Percentiles rank a stretch among this genome's conserved stretches.
Evolutionary conservation across 148 eudicot species (phyloP).

Genomic region (Pharnaceum exiguum): DNA sequence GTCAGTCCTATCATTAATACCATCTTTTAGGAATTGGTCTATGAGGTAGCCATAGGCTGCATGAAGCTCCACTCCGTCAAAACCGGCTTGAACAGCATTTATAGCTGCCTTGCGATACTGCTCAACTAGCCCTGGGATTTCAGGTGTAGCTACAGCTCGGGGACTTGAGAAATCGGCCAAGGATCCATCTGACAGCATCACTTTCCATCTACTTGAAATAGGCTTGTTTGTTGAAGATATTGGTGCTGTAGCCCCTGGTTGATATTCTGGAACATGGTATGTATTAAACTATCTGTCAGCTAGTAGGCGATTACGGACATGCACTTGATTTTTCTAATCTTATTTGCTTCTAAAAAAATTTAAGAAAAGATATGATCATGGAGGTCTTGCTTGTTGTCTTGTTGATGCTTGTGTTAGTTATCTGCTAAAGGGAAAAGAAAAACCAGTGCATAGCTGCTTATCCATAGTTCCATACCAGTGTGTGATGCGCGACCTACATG

Average conservation of each 20-base stretch:
- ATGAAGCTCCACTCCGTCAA: constrained; percentile 82
- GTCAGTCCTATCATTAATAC: constrained; percentile 67
- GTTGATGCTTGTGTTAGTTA: too few species aligned
- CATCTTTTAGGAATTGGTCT: constrained; percentile 83
- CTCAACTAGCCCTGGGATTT: constrained; percentile 44
- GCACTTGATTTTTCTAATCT: too few species aligned
- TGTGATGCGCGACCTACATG: constrained; percentile 91
- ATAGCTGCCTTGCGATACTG: constrained; percentile 70
- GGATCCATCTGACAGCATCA: constrained; percentile 63
- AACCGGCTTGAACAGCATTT: constrained; percentile 87
- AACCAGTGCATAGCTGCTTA: background rate
- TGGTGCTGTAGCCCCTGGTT: constrained; percentile 56
- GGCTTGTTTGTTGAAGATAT: constrained; percentile 75
- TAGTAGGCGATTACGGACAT: too few species aligned
- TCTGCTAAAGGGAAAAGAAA: background rate
- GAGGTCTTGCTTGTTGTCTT: background rate
- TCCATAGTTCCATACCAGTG: constrained; percentile 42
- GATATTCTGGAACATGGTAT: constrained; percentile 44
- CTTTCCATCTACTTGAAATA: constrained; percentile 67
- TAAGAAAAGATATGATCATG: too few species aligned
- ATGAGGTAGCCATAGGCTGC: constrained; percentile 83
- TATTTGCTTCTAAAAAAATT: background rate
- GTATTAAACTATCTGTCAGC: background rate
- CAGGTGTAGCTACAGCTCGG: constrained; percentile 39
- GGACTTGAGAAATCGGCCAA: constrained; percentile 49